Evolutionary conservation across 2,329 filamentous ascomycete species (phyloP), one percentile per base, ranked within the genome.

Genomic region (Cylindrodendrum hubeiense): DNA sequence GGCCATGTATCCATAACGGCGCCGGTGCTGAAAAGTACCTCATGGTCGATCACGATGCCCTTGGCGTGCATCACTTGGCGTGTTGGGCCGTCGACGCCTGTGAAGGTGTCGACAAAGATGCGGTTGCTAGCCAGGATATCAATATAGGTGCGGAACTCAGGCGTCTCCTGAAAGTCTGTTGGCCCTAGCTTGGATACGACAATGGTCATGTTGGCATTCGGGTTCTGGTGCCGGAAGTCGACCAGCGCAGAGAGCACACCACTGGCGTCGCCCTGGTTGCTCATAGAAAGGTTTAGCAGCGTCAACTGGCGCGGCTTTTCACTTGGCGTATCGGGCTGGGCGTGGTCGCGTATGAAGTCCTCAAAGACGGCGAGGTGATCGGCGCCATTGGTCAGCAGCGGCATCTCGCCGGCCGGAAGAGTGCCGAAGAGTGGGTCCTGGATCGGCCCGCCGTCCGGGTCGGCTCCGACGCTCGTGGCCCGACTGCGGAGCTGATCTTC

Each of bases 1-100:
- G 49, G 49, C 49, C 49, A 51, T 17, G 49, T 51, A 9, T 51
- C 49, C 49, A 51, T 51, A 28, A 51, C 49, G 49, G 49, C 49
- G 3, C 49, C 49, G 5, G 49, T 51, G 30, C 49, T 51, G 49
- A 51, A 51, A n/a, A 51, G 17, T 15, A 51, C 49, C 13, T 21
- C n/a, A n/a, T 51, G 28, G 28, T 51, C 49, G 5, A 51, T 51
- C 1, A 51, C 49, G 19, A 51, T 51, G 49, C 49, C 49, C 49
- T 51, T 51, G 28, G 49, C 49, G 49, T 51, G 49, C 49, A 51
- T 51, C 28, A 51, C 49, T n/a, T 51, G 49, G 2, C 49, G 30
- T 10, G 49, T 51, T 9, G 49, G 49, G 28, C 49, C 49, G 10
- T 51, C 49, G 4, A 19, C 49, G 12, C 49, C 49, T 2, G 30